Percentiles rank a stretch among this genome's conserved stretches.
phyloP scores from a whole-genome alignment of 441 rosid species.

The Raphanus hybrid region DNA sequence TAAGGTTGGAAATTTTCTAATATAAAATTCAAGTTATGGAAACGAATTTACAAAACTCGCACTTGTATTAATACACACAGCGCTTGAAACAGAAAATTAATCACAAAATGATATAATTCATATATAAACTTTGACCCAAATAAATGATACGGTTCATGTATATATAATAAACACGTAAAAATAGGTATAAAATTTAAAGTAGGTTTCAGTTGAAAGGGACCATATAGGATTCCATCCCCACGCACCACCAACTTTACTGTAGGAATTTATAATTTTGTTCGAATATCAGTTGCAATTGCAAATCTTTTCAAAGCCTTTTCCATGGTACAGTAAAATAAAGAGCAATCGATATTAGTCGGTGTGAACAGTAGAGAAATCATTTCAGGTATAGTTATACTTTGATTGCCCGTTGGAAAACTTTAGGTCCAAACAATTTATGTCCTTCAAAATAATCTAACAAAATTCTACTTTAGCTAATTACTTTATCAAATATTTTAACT shows the following conservation, averaged over 20 bases:
- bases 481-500: constrained; percentile 13
- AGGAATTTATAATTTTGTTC: constrained; percentile 29
- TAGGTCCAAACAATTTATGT: constrained; percentile 1
- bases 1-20: background rate
- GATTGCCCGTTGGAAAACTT: constrained; percentile 1
- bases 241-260: constrained; percentile 44
- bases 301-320: background rate
- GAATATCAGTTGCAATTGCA: background rate
- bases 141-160: background rate
- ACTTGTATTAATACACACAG: background rate
- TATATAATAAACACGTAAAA: constrained; percentile 3
- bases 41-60: background rate
- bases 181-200: constrained; percentile 26
- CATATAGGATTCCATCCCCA: constrained; percentile 27
- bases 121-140: background rate
- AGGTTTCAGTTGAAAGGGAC: constrained; percentile 36
- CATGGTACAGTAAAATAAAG: background rate
- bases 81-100: background rate
- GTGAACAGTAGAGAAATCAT: constrained; percentile 2
- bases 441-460: constrained; percentile 2
- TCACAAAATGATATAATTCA: background rate
- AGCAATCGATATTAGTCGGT: constrained; percentile 4
- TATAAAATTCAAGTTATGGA: background rate
- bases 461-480: background rate
- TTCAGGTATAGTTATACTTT: constrained; percentile 7